A percentile compares a stretch with the other conserved stretches of the same genome.
These are phyloP conservation scores for Mortierella sp. DNA, from an alignment of 371 early-diverging fungal species.

Conservation along the genomic window DNA sequence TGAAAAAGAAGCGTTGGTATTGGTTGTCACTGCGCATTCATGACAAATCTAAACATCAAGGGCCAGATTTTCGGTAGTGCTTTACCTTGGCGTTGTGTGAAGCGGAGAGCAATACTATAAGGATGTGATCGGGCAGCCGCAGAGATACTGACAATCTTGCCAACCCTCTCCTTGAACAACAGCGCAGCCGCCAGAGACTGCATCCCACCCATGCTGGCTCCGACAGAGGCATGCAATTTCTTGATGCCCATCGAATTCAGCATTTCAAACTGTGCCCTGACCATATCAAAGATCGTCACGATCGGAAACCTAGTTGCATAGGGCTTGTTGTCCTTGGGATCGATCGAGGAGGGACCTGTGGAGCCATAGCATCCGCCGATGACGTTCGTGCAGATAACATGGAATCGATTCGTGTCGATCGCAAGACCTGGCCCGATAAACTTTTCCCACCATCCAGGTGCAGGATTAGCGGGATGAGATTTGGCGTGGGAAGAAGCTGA, in stretches of 20 bases:
- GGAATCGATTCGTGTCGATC: constrained; percentile 88
- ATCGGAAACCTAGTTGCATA: constrained; percentile 95
- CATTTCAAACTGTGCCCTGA: constrained; percentile 90
- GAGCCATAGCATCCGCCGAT: constrained; percentile 92
- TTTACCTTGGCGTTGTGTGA: constrained; percentile 87
- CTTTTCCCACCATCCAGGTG: constrained; percentile 97
- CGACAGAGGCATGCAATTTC: constrained; percentile 90
- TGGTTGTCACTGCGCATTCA: too few relatives aligned
- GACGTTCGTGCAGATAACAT: constrained; percentile 89
- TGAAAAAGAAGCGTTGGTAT: too few relatives aligned
- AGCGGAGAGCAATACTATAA: constrained; percentile 93
- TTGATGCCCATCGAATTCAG: constrained; percentile 85
- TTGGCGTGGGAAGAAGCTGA: constrained; percentile 88
- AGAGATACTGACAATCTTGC: constrained; percentile 84
- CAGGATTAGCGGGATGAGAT: constrained; percentile 79
- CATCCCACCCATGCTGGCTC: constrained; percentile 97
- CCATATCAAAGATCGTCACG: constrained; percentile 94
- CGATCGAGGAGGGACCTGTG: constrained; percentile 85
- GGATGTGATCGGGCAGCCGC: constrained; percentile 96
- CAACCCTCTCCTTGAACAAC: constrained; percentile 86
- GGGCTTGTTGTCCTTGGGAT: constrained; percentile 75
- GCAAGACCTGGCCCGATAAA: constrained; percentile 91
- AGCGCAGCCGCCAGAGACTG: constrained; percentile 90
- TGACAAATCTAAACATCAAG: constrained; percentile 3
- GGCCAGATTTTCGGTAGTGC: not conserved